Base-by-base conservation (phyloP, 257 asterid species). In the Knoxia roxburghii region DNA sequence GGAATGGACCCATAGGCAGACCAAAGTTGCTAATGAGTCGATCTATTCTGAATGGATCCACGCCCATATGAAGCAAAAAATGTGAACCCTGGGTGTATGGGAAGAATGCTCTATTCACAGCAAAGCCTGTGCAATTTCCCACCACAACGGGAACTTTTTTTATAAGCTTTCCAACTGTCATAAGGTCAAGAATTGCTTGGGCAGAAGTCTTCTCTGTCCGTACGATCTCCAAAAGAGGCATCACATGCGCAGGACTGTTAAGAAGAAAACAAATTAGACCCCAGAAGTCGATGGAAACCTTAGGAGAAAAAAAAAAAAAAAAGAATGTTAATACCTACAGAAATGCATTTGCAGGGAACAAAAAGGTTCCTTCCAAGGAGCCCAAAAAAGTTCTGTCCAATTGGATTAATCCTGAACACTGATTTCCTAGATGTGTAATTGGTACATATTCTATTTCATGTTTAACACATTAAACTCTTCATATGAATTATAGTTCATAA, bases 1-100 rank as follows among this genome's bases (percentile, higher is more conserved):
- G 98, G 83, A 94, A 88, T 66, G 99, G 99, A n/a, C 99, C 99
- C 70, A 94, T 68, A 18, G 99, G 98, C 68, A 94, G 86, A 71
- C 99, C 99, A 67, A 94, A 94, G 73, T 82, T 65, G 53, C 75
- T 64, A 77, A 94, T 94, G 26, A 87, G 87, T 77, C 69, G 89
- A 78, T 94, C 99, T 73, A 94, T 87, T 78, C 99, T 90, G 87
- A 84, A 90, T 65, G 77, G 79, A 81, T 94, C 99, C 59, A 94
- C 96, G 14, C 99, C 99, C 83, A 94, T 69, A 79, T 94, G 81
- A 64, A 78, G 85, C 83, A 94, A 78, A 72, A 83, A 72, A 1
- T 80, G 85, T 72, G 99, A 96, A 79, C 98, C 80, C 79, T 88
- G 98, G 56, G 64, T 27, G 71, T 94, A 94, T 18, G 98, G 99